phyloP scores from a whole-genome alignment of 1,284 basidiomycete species.

The Psilocybe mexicana region DNA sequence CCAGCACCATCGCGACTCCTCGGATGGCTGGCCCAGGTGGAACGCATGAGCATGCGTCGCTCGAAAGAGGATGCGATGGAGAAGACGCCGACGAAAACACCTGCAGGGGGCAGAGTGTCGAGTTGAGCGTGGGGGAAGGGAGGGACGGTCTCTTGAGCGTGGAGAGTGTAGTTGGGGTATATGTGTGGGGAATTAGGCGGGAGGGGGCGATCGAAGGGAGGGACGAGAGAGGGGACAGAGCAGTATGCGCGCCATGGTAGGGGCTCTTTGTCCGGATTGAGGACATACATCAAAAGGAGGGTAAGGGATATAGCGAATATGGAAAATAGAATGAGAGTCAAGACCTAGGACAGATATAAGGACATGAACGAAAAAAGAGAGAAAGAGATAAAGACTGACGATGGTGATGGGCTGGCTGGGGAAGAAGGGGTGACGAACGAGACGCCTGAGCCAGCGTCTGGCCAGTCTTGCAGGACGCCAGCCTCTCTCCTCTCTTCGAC shows the following conservation, averaged over 20 bases:
- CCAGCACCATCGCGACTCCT: constrained; percentile 76
- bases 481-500: constrained; percentile 38
- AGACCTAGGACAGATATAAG: constrained; percentile 46
- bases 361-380: constrained; percentile 8
- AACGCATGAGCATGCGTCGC: constrained; percentile 86
- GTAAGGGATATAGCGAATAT: constrained; percentile 78
- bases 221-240: constrained; percentile 58
- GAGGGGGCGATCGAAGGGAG: constrained; percentile 39
- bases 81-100: constrained; percentile 91
- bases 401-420: constrained; percentile 82
- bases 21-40: constrained; percentile 86
- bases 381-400: constrained; percentile 43
- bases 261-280: constrained; percentile 95
- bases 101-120: constrained; percentile 82
- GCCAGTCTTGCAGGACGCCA: constrained; percentile 45
- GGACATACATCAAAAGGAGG: constrained; percentile 84
- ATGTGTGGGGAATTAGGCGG: constrained; percentile 41
- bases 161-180: constrained; percentile 28
- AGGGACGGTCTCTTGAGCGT: constrained; percentile 37
- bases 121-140: constrained; percentile 70
- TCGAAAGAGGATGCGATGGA: constrained; percentile 86
- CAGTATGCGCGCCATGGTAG: constrained; percentile 95
- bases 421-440: constrained; percentile 76
- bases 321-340: constrained; percentile 70
- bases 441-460: constrained; percentile 53